Conservation (phyloP, 2,329 filamentous ascomycete species). For the Gaeumannomyces sp. region DNA sequence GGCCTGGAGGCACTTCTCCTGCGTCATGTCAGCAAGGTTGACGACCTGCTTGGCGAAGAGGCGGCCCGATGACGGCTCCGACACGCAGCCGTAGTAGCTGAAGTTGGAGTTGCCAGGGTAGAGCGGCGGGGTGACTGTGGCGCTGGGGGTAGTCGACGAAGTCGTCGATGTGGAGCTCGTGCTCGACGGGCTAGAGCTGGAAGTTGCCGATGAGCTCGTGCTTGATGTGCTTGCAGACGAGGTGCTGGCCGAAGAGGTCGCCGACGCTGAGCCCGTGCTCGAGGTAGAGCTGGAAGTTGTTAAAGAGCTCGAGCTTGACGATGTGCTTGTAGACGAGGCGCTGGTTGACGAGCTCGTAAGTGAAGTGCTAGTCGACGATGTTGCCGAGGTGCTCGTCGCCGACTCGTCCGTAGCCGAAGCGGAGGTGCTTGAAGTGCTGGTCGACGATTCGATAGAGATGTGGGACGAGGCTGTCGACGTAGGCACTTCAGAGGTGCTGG, state of each 20-base stretch:
- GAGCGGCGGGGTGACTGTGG: not conserved
- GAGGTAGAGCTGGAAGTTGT: conserved; percentile 2
- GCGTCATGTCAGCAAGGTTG: conserved; percentile 21
- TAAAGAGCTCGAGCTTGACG: conserved; percentile 5
- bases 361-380: too few relatives aligned
- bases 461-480: not conserved
- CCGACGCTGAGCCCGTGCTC: not conserved
- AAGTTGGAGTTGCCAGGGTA: conserved; percentile 17
- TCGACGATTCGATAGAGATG: not conserved
- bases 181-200: conserved; percentile 8
- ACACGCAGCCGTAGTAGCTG: conserved; percentile 17
- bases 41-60: conserved; percentile 13
- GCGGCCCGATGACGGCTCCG: conserved; percentile 17
- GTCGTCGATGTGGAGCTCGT: not conserved
- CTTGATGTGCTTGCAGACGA: conserved; percentile 2
- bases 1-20: conserved; percentile 22
- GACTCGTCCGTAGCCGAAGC: not conserved
- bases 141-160: conserved; percentile 4
- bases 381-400: not conserved
- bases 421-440: not conserved
- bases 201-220: conserved; percentile 4
- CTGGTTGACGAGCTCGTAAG: not conserved
- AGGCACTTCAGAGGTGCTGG: too few relatives aligned
- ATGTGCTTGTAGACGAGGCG: not conserved
- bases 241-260: not conserved